These are phyloP conservation scores for Hibiscus tridactylites DNA, from an alignment of 345 rosid genomes.

Conservation along the genomic window DNA sequence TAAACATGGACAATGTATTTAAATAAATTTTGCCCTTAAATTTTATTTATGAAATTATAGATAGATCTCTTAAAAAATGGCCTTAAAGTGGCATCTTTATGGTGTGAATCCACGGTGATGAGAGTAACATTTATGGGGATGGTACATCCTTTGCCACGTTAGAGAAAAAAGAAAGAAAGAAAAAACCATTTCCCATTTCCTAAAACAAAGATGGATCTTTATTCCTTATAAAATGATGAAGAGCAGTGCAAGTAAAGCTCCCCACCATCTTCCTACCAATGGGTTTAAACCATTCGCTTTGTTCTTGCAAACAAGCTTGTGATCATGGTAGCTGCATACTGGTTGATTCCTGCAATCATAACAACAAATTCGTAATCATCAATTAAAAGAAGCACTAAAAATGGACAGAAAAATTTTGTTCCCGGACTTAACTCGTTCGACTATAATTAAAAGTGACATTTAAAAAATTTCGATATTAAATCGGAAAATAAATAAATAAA, in stretches of 20 bases:
- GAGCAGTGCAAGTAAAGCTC: slow-evolving; percentile 14
- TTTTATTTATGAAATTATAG: too few relatives aligned
- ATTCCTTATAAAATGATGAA: neutral
- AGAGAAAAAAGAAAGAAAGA: neutral
- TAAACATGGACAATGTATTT: too few relatives aligned
- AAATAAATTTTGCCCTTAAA: too few relatives aligned
- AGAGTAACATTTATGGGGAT: too few relatives aligned
- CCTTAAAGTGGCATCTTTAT: too few relatives aligned
- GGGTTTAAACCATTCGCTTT: slow-evolving; percentile 32
- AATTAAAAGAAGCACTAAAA: too few relatives aligned
- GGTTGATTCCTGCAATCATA: slow-evolving; percentile 36
- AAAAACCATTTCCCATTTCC: neutral
- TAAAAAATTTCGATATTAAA: neutral
- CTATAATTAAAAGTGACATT: too few relatives aligned
- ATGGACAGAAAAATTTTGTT: too few relatives aligned
- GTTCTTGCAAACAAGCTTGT: slow-evolving; percentile 44
- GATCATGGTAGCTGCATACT: slow-evolving; percentile 67
- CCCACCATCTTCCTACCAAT: slow-evolving; percentile 31
- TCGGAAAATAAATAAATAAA: neutral
- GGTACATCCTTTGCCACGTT: neutral
- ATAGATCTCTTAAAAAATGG: too few relatives aligned
- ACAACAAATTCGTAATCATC: neutral
- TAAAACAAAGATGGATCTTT: neutral
- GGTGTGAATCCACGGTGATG: too few relatives aligned
- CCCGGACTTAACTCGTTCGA: too few relatives aligned